phyloP scores from a whole-genome alignment of 768 basidiomycete genomes.

The Panus rudis region DNA sequence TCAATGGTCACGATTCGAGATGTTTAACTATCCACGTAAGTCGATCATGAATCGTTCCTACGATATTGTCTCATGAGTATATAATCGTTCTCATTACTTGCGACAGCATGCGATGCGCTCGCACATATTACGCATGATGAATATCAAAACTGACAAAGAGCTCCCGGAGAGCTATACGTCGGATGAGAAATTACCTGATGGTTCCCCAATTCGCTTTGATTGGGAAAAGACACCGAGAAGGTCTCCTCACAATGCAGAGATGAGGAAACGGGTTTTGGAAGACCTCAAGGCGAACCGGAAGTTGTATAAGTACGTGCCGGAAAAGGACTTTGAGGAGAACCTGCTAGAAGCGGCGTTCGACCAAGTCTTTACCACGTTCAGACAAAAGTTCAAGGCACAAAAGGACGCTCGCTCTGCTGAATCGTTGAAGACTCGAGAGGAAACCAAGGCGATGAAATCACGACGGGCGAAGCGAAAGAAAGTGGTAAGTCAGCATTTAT shows the following conservation, averaged over 20 bases:
- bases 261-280: conserved; percentile 57
- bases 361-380: conserved; percentile 60
- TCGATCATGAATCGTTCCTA: conserved; percentile 1
- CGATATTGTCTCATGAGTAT: background rate
- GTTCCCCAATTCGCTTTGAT: conserved; percentile 65
- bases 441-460: conserved; percentile 53
- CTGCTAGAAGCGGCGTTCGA: conserved; percentile 58
- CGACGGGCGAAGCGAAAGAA: conserved; percentile 58
- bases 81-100: background rate
- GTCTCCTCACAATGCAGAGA: conserved; percentile 64
- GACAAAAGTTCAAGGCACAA: conserved; percentile 62
- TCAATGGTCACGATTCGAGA: conserved; percentile 56
- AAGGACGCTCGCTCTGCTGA: conserved; percentile 39
- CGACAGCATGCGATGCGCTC: conserved; percentile 62
- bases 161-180: conserved; percentile 60
- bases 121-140: conserved; percentile 58
- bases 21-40: conserved; percentile 63
- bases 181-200: conserved; percentile 34
- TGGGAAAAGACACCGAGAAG: conserved; percentile 77
- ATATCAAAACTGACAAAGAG: conserved; percentile 44
- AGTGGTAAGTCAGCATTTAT: conserved; percentile 44
- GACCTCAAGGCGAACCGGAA: conserved; percentile 52
- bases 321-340: conserved; percentile 60
- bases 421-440: conserved; percentile 46
- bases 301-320: conserved; percentile 55